Percentiles rank a stretch among this genome's conserved stretches.
Evolutionary conservation across 2,329 filamentous ascomycete genomes (phyloP).

Genomic region (Trichoderma endophyticum): DNA sequence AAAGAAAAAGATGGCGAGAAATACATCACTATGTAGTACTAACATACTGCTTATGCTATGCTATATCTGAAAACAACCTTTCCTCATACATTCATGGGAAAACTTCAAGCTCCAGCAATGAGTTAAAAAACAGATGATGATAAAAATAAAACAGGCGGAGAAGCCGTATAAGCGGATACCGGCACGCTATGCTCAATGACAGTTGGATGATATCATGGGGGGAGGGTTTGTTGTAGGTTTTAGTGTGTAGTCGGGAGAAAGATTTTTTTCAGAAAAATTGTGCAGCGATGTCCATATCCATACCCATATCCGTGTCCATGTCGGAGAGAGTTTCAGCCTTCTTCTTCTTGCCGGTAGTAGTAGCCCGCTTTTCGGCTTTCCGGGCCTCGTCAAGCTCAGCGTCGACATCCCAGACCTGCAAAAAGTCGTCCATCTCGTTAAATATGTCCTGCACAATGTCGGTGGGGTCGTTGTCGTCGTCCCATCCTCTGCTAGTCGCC

Average conservation of each 20-base stretch:
- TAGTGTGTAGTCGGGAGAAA: neutral
- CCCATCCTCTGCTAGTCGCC: slow-evolving; percentile 15
- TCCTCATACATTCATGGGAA: neutral
- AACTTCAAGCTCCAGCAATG: neutral
- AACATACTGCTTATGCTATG: neutral
- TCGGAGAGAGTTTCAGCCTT: neutral
- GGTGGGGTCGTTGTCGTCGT: slow-evolving; percentile 30
- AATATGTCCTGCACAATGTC: slow-evolving; percentile 39
- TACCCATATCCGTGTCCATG: neutral
- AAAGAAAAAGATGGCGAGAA: neutral
- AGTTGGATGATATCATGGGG: neutral
- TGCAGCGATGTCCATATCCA: neutral
- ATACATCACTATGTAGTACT: neutral
- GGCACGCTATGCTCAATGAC: slow-evolving; percentile 1
- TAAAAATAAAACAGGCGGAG: neutral
- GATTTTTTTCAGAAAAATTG: neutral
- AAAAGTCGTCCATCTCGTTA: slow-evolving; percentile 36
- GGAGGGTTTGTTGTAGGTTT: neutral
- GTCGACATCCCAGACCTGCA: slow-evolving; percentile 36
- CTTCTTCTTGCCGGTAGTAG: neutral
- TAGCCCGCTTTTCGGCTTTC: slow-evolving; percentile 19
- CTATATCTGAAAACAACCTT: neutral
- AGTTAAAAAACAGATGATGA: neutral
- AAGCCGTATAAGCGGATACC: neutral
- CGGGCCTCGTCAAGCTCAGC: slow-evolving; percentile 34